Base-by-base conservation (phyloP, 805 yeast genomes). In the Wickerhamia fluorescens region DNA sequence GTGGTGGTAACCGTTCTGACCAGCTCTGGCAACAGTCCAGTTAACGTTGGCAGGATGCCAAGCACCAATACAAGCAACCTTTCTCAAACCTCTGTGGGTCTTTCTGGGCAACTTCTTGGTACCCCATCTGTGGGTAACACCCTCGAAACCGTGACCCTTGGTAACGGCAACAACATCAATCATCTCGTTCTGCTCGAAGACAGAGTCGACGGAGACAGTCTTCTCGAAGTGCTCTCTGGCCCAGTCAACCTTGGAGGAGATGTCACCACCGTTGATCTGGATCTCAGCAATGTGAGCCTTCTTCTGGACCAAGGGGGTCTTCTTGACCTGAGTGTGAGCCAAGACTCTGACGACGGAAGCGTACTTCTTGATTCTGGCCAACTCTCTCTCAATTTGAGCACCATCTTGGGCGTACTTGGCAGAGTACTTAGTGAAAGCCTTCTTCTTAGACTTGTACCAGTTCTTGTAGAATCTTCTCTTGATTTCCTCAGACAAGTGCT, bases 41-140 rank as follows among this genome's bases (percentile, higher is more conserved):
- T 78, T 75, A 68, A 92, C 99, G 79, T 39, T 95, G 76, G 95
- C 81, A 71, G 99, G 99, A 78, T 92, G 98, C 99, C 99, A 92
- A 66, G 99, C 96, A 81, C 99, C 99, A 63, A 92, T 92, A 86
- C 99, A 92, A 65, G 98, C 99, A 73, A 92, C 99, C 86, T 92
- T 92, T 82, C 99, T 87, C 68, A 89, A 77, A 89, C 99, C 99
- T 84, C 97, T 88, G 74, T 92, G 99, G 69, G 99, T 92, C 94
- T 92, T 92, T 78, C 99, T 87, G 74, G 99, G 98, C 56, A 92
- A 78, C 80, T 83, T 88, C 88, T 88, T 94, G 83, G 98, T 92
- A 68, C 99, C 99, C 97, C 97, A 92, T 85, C 99, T 86, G 87
- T 88, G 96, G 77, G 99, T 92, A 61, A 89, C 96, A 88, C 99